Conservation (phyloP, 495 filamentous ascomycete species). For the Aspergillus asperescens region DNA sequence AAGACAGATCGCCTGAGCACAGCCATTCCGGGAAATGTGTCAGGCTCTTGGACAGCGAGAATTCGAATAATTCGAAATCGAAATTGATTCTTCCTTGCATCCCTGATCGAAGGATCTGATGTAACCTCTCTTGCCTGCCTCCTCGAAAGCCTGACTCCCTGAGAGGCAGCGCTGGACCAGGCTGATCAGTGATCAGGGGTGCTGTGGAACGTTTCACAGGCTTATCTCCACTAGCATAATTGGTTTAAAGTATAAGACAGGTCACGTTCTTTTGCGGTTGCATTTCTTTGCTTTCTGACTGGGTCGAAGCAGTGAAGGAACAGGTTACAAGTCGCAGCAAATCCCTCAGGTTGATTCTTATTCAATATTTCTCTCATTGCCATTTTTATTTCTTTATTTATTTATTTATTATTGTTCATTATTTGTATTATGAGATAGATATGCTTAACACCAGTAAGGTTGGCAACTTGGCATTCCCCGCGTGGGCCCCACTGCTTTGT, state of each 20-base stretch:
- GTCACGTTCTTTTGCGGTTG: too few species aligned
- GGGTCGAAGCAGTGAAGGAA: not conserved
- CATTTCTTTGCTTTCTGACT: not conserved
- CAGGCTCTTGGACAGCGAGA: too few species aligned
- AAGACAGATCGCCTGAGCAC: slow-evolving; percentile 9
- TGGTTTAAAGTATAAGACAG: slow-evolving; percentile 22
- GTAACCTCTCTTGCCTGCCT: not conserved
- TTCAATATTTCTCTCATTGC: too few species aligned
- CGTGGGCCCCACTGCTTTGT: slow-evolving; percentile 16
- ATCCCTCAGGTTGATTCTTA: too few species aligned
- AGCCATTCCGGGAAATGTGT: too few species aligned
- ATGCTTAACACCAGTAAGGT: slow-evolving; percentile 48
- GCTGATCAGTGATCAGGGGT: slow-evolving; percentile 5
- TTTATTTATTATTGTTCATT: too few species aligned
- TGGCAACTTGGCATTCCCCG: slow-evolving; percentile 27
- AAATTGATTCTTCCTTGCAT: too few species aligned
- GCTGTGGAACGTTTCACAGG: slow-evolving; percentile 43
- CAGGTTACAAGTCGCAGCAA: too few species aligned
- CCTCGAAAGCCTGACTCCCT: not conserved
- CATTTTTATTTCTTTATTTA: too few species aligned
- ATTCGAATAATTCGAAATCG: too few species aligned
- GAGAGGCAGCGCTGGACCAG: not conserved
- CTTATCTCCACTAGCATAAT: slow-evolving; percentile 46
- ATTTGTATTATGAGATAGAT: too few species aligned
- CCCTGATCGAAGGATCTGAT: too few species aligned